Percentiles rank a stretch among this genome's conserved stretches.
phyloP scores from a whole-genome alignment of 345 rosid genomes.

The Moricandia moricandioides region DNA sequence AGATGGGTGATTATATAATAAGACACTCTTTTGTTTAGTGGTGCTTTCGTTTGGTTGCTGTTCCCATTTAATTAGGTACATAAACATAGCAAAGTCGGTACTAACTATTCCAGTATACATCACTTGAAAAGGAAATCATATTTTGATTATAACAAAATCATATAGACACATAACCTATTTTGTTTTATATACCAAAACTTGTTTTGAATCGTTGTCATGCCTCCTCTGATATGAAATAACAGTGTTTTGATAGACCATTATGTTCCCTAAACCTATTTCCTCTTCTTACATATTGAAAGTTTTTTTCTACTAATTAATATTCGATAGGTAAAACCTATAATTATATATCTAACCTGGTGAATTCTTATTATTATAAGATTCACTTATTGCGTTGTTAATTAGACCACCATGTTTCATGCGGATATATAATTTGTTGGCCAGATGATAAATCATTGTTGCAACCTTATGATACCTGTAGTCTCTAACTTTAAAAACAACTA shows the following conservation, averaged over 20 bases:
- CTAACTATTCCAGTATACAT: slow-evolving; percentile 34
- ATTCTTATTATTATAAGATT: neutral
- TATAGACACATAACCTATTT: neutral
- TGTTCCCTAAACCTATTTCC: neutral
- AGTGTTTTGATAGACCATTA: neutral
- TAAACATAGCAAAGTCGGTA: slow-evolving; percentile 33
- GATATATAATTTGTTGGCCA: slow-evolving; percentile 31
- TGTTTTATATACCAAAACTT: neutral
- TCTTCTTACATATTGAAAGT: neutral
- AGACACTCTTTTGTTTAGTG: slow-evolving; percentile 17
- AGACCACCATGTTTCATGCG: slow-evolving; percentile 32
- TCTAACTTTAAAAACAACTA: slow-evolving; percentile 7
- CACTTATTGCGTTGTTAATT: neutral
- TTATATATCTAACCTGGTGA: neutral
- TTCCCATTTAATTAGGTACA: slow-evolving; percentile 21
- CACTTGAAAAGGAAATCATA: slow-evolving; percentile 28
- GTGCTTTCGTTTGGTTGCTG: slow-evolving; percentile 35
- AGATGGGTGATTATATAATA: slow-evolving; percentile 20
- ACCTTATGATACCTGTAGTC: neutral
- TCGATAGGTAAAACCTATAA: neutral
- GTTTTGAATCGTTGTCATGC: slow-evolving; percentile 10
- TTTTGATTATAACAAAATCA: slow-evolving; percentile 5
- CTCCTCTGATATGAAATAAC: neutral
- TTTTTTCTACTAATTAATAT: neutral
- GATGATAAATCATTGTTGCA: slow-evolving; percentile 19